Evolutionary conservation across 441 rosid genomes (phyloP), one percentile per base, ranked within the genome.

Genomic region (Brassica hybrid): DNA sequence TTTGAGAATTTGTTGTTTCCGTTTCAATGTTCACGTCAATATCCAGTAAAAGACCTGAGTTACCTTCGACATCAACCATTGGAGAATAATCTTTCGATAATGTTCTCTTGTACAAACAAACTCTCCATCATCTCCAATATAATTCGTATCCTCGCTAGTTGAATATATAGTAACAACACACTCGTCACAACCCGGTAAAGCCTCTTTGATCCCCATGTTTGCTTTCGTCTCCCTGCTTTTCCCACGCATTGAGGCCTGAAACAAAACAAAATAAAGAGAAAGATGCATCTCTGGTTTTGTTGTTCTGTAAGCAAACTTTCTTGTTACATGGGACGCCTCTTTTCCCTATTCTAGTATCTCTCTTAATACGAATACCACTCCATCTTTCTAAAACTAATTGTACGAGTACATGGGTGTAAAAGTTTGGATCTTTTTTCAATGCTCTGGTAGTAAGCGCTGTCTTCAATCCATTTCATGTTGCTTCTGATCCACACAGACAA

Each of bases 101-200:
- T 6, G 77, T 59, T 78, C 81, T 72, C 73, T 78, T 78, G 45
- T 78, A 78, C 81, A 78, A 77, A 86, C 83, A 45, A 80, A 70
- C 23, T 82, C 86, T 3, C 70, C 8, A 17, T 75, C 66, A 23
- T 87, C 90, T 21, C 77, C 90, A 11, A 76, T 70, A 6, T 54
- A 32, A 72, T 86, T 87, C 0, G 81, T 87, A 75, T 84, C 90
- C 72, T 88, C 91, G 12, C 88, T 84, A 0, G 82, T 67, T 79
- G 91, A 87, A 74, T 82, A 86, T 41, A 89, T 84, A 65, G 86
- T 82, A 23, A 88, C 85, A 73, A 87, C 57, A 23, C 91, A 88
- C 82, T 89, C 94, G 3, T 88, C 94, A 34, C 84, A 84, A 50
- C 91, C 88, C 0, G 85, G 85, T 52, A 88, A 25, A 23, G 89